A percentile compares a stretch with the other conserved stretches of the same genome.
phyloP scores from a whole-genome alignment of 148 eudicot species.

The Fallopia convolvulus region DNA sequence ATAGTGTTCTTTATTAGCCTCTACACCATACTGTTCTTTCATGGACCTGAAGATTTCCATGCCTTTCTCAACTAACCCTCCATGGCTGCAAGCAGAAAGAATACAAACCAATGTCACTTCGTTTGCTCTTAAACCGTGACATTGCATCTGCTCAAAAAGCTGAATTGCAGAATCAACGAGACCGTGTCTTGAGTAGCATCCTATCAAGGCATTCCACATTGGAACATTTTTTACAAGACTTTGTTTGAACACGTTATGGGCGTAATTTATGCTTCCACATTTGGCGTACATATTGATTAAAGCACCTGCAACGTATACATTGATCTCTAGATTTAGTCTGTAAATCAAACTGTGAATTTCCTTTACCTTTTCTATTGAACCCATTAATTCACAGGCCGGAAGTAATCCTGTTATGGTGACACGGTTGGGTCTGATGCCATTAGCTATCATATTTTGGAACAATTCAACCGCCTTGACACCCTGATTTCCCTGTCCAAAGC shows the following conservation, averaged over 20 bases:
- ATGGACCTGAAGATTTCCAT: slow-evolving; percentile 46
- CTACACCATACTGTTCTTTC: slow-evolving; percentile 29
- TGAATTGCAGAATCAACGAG: slow-evolving; percentile 28
- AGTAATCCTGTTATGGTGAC: slow-evolving; percentile 52
- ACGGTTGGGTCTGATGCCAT: slow-evolving; percentile 46
- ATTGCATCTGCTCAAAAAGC: slow-evolving; percentile 43
- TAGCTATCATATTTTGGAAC: slow-evolving; percentile 39
- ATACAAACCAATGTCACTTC: slow-evolving; percentile 47
- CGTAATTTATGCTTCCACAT: slow-evolving; percentile 46
- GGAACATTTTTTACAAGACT: slow-evolving; percentile 26
- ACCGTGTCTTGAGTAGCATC: slow-evolving; percentile 60
- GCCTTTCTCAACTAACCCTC: slow-evolving; percentile 53
- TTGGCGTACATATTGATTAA: slow-evolving; percentile 62
- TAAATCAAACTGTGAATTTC: slow-evolving; percentile 49
- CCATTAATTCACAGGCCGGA: slow-evolving; percentile 39
- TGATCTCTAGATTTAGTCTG: slow-evolving; percentile 31
- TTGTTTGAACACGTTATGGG: slow-evolving; percentile 35
- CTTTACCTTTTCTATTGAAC: slow-evolving; percentile 32
- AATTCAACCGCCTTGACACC: slow-evolving; percentile 34
- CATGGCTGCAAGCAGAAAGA: slow-evolving; percentile 63
- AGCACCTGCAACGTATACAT: slow-evolving; percentile 50
- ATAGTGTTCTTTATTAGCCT: slow-evolving; percentile 45
- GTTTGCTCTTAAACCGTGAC: slow-evolving; percentile 35
- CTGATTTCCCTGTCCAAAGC: slow-evolving; percentile 39
- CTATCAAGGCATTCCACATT: slow-evolving; percentile 60